A percentile compares a stretch with the other conserved stretches of the same genome.
These are phyloP conservation scores for Phyllosticta paracitricarpa DNA, from an alignment of 2,329 filamentous ascomycete genomes.

Conservation along the genomic window DNA sequence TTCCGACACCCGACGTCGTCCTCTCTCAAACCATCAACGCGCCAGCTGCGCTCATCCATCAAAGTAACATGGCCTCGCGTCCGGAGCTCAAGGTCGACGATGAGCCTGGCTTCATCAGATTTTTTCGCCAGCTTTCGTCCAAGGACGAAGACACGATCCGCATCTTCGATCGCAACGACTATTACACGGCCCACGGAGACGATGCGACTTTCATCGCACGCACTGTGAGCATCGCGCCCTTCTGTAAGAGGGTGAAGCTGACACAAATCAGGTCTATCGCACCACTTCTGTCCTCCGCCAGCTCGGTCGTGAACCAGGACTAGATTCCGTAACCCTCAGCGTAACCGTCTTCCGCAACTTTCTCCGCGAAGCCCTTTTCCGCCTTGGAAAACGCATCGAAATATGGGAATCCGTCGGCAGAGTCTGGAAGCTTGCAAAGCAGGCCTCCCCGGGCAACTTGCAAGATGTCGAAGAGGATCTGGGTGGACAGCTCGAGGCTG, in stretches of 20 bases:
- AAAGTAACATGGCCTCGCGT: conserved; percentile 39
- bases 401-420: conserved; percentile 73
- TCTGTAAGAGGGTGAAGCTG: neutral
- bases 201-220: conserved; percentile 77
- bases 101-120: conserved; percentile 91
- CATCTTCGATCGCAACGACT: conserved; percentile 90
- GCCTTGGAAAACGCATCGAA: conserved; percentile 81
- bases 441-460: conserved; percentile 89
- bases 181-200: conserved; percentile 85
- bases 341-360: conserved; percentile 93
- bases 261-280: conserved; percentile 66
- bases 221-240: conserved; percentile 40
- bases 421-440: conserved; percentile 84
- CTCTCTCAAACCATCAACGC: neutral
- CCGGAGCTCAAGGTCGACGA: conserved; percentile 71
- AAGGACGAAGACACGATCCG: conserved; percentile 68
- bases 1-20: neutral
- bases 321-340: conserved; percentile 92
- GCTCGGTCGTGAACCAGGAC: conserved; percentile 71
- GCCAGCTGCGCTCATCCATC: neutral
- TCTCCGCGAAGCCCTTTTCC: conserved; percentile 85
- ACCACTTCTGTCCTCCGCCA: conserved; percentile 92
- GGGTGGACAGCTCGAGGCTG: conserved; percentile 73
- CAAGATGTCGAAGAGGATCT: conserved; percentile 96
- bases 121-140: conserved; percentile 75